These are phyloP conservation scores for Solanum dulcamara DNA, from an alignment of 257 asterid species.

Conservation along the genomic window DNA sequence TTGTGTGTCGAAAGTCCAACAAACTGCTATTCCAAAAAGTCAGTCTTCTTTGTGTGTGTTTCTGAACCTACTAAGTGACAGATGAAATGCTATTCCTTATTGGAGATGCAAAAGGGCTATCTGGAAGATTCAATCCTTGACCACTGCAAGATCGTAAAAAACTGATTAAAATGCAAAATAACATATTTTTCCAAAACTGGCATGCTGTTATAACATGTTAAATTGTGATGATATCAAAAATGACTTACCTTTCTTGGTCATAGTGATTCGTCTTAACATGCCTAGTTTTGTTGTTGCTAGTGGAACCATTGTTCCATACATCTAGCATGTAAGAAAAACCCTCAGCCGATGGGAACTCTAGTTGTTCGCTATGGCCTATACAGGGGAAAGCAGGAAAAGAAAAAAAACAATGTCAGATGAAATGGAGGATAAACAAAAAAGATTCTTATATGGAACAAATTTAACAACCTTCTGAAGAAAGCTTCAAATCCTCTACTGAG, in stretches of 20 bases:
- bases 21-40: background rate
- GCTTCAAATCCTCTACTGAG: constrained; percentile 39
- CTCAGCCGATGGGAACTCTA: constrained; percentile 30
- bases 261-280: background rate
- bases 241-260: constrained; percentile 10
- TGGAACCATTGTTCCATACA: constrained; percentile 21
- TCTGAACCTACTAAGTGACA: constrained; percentile 38
- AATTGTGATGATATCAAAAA: background rate
- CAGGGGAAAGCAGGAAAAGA: constrained; percentile 9
- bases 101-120: constrained; percentile 53
- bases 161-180: background rate
- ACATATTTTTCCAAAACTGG: background rate
- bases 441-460: background rate
- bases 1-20: background rate
- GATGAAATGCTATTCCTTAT: constrained; percentile 46
- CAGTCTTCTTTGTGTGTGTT: constrained; percentile 3
- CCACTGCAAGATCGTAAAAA: constrained; percentile 17
- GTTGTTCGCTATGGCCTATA: constrained; percentile 7
- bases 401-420: background rate
- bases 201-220: background rate
- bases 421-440: background rate
- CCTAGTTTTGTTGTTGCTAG: background rate
- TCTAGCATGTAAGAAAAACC: constrained; percentile 23
- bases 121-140: constrained; percentile 59
- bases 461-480: constrained; percentile 41